Base-by-base conservation (phyloP, 495 filamentous ascomycete species). In the Tuber microsphaerosporum region DNA sequence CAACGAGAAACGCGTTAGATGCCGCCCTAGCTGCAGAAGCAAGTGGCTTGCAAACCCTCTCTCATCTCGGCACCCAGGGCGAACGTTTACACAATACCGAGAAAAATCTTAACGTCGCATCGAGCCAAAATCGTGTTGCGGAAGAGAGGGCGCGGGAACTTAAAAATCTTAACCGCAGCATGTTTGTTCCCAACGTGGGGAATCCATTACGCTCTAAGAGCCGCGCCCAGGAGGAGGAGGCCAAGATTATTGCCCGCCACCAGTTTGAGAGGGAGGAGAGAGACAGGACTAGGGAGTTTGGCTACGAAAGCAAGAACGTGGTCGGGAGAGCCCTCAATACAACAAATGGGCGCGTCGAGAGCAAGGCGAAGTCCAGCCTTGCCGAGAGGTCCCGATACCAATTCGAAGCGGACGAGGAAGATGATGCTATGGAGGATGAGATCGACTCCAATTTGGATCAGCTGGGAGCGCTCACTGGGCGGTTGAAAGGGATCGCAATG, bases 61-160 rank as follows among this genome's bases (percentile, higher is more conserved):
- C 87, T 34, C 87, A 90, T 56, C 89, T 96, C 14, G 91, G 90
- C 56, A 88, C 86, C 14, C 93, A 97, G 82, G 88, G 89, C 75
- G 93, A 96, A 76, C 87, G 89, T 7, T 88, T 96, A 68, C 89
- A 95, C 83, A 91, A 93, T 78, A 91, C 91, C 2, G 92, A 94
- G 80, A 88, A 87, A 83, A 91, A 91, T 71, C 85, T 95, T 39
- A 91, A 94, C 77, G 85, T 90, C 72, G 90, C 91, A 0, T 84
- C 87, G 6, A 88, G 87, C 51, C 89, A 93, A 77, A 92, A 90
- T 74, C 86, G 87, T 20, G 82, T 90, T n/a, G 93, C 93, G 0
- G 90, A 91, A 72, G 91, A 91, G 74, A 92, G 91, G 80, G 89
- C 92, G 4, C 87, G 86, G 68, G 92, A 96, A 77, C 84, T 97